These are phyloP conservation scores for Spathaspora sp. DNA, from an alignment of 1,139 yeast species.

Conservation along the genomic window DNA sequence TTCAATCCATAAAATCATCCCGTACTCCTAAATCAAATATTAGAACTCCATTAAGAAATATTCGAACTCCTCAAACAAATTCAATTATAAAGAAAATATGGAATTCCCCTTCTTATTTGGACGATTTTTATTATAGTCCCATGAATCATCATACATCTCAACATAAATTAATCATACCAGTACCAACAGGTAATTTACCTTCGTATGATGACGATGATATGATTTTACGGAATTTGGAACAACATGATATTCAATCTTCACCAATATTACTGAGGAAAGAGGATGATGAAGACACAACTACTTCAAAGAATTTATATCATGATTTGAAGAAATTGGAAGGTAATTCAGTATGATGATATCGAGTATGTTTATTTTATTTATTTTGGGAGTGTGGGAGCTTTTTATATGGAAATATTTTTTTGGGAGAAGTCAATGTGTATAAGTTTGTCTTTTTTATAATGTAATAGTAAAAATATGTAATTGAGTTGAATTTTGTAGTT, in stretches of 20 bases:
- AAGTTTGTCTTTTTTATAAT: constrained; percentile 1
- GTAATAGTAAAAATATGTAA: background rate
- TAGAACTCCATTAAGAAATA: constrained; percentile 40
- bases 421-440: constrained; percentile 1
- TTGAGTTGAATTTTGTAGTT: too few species aligned
- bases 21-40: constrained; percentile 30
- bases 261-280: constrained; percentile 8
- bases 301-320: constrained; percentile 10
- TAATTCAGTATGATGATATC: background rate
- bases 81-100: constrained; percentile 50
- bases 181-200: constrained; percentile 22
- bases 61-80: constrained; percentile 42
- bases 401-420: background rate
- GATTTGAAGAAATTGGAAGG: constrained; percentile 13
- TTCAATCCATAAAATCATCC: constrained; percentile 1
- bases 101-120: constrained; percentile 67
- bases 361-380: background rate
- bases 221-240: constrained; percentile 45
- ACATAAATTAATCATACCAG: background rate
- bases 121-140: constrained; percentile 59
- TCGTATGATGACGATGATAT: constrained; percentile 59
- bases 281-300: background rate
- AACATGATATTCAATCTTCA: constrained; percentile 10
- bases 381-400: background rate
- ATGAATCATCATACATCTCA: background rate